Evolutionary conservation across 306 rosid genomes (phyloP), one percentile per base, ranked within the genome.

Genomic region (Crataegus laevigata): DNA sequence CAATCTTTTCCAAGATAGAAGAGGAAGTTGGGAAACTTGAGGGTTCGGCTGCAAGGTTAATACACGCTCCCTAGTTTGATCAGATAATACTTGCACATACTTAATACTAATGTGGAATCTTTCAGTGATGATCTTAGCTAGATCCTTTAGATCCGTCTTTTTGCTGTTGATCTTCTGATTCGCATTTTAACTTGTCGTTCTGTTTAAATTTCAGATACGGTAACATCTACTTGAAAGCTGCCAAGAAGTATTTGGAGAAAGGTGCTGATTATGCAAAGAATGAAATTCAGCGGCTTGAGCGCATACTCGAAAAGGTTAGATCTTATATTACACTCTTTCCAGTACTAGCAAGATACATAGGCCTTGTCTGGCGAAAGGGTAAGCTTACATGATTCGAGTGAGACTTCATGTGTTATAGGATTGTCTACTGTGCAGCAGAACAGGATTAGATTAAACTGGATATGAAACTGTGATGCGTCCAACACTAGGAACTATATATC

Each of bases 211-310:
- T 55, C 75, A 94, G 97, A 84, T 68, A 83, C 38, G 97, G 97
- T 13, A 86, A 74, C 69, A 78, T 91, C 57, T 94, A 91, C 82
- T n/a, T 90, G 70, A 91, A 91, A 82, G 83, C 87, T 81, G 93
- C 91, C 29, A 86, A 89, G 77, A 94, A 80, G 77, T 66, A 79
- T 55, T 62, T 91, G 83, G 94, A 80, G 69, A 91, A 91, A 77
- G 98, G 97, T 65, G 78, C 70, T 51, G 93, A 87, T 47, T 94
- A 94, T 74, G 89, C 90, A 30, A 85, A 85, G 82, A 90, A 88
- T n/a, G 98, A 94, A 82, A 84, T 87, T 26, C 89, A 81, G 71
- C 87, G 96, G 66, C 86, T 94, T 55, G 88, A 90, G 17, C 94
- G 96, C 78, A 77, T 94, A 58, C 97, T 94, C 43, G 88, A 83